A percentile compares a stretch with the other conserved stretches of the same genome.
phyloP scores from a whole-genome alignment of 352 stramenopile genomes.

The Globisporangium viniferum region DNA sequence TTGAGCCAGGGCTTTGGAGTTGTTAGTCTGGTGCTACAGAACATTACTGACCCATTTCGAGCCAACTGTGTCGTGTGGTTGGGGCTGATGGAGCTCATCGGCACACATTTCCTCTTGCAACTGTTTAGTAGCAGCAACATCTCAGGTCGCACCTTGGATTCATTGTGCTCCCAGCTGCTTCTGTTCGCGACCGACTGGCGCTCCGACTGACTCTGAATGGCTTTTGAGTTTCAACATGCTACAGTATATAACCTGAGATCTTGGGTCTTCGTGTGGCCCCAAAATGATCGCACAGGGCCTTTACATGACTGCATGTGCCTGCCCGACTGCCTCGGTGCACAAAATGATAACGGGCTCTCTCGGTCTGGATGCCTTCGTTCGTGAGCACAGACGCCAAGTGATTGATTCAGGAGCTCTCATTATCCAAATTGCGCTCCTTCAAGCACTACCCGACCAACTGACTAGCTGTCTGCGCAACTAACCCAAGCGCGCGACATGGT shows the following conservation, averaged over 20 bases:
- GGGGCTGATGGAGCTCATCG: background rate
- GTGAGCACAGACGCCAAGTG: background rate
- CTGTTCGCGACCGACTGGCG: background rate
- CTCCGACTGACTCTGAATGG: background rate
- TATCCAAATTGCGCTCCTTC: background rate
- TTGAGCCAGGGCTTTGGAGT: background rate
- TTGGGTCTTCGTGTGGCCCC: background rate
- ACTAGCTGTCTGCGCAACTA: background rate
- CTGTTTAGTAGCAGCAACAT: background rate
- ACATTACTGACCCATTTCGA: background rate
- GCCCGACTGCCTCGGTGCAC: background rate
- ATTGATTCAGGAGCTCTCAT: background rate
- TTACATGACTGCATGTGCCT: background rate
- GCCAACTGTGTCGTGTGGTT: background rate
- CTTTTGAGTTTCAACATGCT: background rate
- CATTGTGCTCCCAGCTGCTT: constrained; percentile 8
- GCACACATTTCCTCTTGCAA: background rate
- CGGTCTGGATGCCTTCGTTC: background rate
- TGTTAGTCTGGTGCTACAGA: background rate
- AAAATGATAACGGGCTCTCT: background rate
- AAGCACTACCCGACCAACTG: background rate
- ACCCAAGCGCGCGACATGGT: background rate
- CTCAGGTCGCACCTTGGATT: background rate
- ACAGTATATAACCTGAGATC: background rate
- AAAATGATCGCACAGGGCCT: background rate